Evolutionary conservation across 2,329 filamentous ascomycete genomes (phyloP).

Genomic region (Cladosporium austrohemisphaericum): DNA sequence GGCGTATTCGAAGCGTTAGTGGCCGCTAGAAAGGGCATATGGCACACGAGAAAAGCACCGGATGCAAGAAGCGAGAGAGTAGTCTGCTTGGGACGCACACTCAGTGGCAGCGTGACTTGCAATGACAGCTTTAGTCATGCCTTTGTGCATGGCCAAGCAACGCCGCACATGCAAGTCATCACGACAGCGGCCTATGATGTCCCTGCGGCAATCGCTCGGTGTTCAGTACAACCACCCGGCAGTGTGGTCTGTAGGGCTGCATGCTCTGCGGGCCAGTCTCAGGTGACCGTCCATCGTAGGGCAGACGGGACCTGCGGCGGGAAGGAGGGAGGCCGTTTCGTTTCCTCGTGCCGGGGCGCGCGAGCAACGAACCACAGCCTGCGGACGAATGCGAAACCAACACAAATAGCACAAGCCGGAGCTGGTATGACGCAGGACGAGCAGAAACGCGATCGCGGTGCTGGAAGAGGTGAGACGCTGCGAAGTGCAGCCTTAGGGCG

Average conservation of each 20-base stretch:
- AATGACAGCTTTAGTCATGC: not conserved
- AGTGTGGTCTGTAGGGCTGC: constrained; percentile 1
- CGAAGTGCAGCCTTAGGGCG: constrained; percentile 6
- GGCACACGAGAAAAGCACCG: too few relatives aligned
- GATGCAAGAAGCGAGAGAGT: too few relatives aligned
- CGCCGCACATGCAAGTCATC: constrained; percentile 3
- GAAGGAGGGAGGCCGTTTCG: constrained; percentile 13
- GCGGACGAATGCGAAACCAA: constrained; percentile 1
- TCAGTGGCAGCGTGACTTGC: not conserved
- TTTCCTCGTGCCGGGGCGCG: constrained; percentile 2
- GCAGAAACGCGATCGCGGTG: constrained; percentile 7
- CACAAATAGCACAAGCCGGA: constrained; percentile 14
- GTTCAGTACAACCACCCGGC: too few relatives aligned
- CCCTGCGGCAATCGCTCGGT: too few relatives aligned
- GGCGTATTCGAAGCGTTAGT: too few relatives aligned
- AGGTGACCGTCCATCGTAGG: constrained; percentile 3
- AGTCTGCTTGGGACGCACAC: too few relatives aligned
- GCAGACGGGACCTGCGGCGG: constrained; percentile 12
- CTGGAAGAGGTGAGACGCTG: constrained; percentile 8
- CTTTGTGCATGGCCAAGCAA: not conserved
- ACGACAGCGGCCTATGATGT: not conserved
- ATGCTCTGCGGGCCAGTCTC: not conserved
- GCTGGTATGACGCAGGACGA: not conserved
- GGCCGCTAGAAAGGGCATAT: not conserved
- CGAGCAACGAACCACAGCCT: constrained; percentile 3